Conservation (phyloP, 129 eudicot species). For the Pittosporum tobira region DNA sequence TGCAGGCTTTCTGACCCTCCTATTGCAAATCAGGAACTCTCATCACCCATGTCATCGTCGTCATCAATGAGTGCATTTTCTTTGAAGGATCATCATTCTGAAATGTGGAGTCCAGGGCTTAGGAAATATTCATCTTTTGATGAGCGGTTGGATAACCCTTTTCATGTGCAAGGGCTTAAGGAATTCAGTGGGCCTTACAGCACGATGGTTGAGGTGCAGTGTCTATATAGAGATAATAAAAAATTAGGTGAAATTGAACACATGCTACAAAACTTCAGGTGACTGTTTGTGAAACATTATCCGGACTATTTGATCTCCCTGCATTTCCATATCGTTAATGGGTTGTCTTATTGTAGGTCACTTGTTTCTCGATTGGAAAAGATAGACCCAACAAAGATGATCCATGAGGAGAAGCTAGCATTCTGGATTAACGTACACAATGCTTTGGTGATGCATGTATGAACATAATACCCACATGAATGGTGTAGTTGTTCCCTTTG, state of each 20-base stretch:
- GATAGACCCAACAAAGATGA: slow-evolving; percentile 72
- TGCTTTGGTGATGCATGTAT: slow-evolving; percentile 99
- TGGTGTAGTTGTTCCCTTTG: not conserved
- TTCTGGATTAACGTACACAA: slow-evolving; percentile 97
- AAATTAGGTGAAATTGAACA: slow-evolving; percentile 67
- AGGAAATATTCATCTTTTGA: slow-evolving; percentile 83
- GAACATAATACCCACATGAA: not conserved
- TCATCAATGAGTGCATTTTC: slow-evolving; percentile 87
- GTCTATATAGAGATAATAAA: slow-evolving; percentile 65
- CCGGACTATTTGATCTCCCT: not conserved
- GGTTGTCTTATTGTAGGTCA: slow-evolving; percentile 37
- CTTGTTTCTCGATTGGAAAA: slow-evolving; percentile 74
- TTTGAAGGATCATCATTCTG: slow-evolving; percentile 84
- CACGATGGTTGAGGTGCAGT: slow-evolving; percentile 87
- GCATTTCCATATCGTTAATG: not conserved
- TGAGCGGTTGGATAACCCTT: slow-evolving; percentile 86
- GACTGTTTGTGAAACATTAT: slow-evolving; percentile 6
- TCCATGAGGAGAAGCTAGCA: slow-evolving; percentile 81
- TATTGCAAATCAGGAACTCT: slow-evolving; percentile 48
- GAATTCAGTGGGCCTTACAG: slow-evolving; percentile 98
- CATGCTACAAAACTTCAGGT: slow-evolving; percentile 77
- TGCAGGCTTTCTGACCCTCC: slow-evolving; percentile 89
- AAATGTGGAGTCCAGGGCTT: slow-evolving; percentile 83
- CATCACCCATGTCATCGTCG: slow-evolving; percentile 85
- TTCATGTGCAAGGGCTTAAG: slow-evolving; percentile 84